A percentile compares a stretch with the other conserved stretches of the same genome.
phyloP scores from a whole-genome alignment of 202 grass and related monocot species.

The Hordeum pubiflorum region DNA sequence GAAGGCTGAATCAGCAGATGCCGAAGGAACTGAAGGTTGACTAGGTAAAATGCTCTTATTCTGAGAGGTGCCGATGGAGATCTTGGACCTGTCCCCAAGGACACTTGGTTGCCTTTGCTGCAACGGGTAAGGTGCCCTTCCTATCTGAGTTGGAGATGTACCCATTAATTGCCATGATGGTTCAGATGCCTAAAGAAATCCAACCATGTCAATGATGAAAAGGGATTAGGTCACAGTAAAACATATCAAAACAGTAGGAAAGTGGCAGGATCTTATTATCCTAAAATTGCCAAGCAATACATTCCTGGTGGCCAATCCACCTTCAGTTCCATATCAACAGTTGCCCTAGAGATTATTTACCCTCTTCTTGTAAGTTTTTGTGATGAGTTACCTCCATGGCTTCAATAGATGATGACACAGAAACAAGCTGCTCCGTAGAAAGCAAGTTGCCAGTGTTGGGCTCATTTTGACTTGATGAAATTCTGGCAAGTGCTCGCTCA shows the following conservation, averaged over 20 bases:
- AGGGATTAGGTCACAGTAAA: background rate
- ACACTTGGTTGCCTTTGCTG: conserved; percentile 61
- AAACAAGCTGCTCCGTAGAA: conserved; percentile 50
- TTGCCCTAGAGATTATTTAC: background rate
- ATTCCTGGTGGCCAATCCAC: background rate
- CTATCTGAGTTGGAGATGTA: conserved; percentile 44
- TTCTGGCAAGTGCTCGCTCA: conserved; percentile 59
- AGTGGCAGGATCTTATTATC: background rate
- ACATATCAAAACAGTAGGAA: conserved; percentile 15
- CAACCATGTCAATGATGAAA: conserved; percentile 3
- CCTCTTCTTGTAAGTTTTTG: background rate
- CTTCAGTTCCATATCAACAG: background rate
- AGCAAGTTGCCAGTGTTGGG: conserved; percentile 41
- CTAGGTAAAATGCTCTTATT: conserved; percentile 36
- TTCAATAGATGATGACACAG: conserved; percentile 47
- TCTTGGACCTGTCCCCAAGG: conserved; percentile 45
- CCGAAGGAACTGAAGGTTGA: conserved; percentile 37
- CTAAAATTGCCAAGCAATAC: background rate
- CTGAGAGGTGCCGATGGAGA: conserved; percentile 21
- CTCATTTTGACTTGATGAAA: conserved; percentile 76
- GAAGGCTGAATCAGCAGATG: conserved; percentile 42
- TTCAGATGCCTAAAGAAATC: conserved; percentile 47
- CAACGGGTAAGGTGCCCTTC: conserved; percentile 40
- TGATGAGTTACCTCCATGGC: conserved; percentile 49
- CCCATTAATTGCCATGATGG: conserved; percentile 62